phyloP scores from a whole-genome alignment of 164 flowering plant genomes.

The Stephania yunnanensis region DNA sequence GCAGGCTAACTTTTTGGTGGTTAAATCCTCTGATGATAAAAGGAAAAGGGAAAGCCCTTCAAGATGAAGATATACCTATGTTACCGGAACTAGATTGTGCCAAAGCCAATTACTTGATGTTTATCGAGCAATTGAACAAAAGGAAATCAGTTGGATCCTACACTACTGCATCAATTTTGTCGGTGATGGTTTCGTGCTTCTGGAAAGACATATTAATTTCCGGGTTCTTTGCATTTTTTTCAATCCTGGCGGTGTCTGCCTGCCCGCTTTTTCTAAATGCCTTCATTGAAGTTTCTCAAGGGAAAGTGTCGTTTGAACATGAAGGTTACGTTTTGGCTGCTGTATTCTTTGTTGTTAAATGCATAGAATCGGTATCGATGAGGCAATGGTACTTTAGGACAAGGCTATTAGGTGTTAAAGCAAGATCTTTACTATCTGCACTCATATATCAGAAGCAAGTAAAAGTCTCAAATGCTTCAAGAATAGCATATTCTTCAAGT shows the following conservation, averaged over 20 bases:
- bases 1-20: constrained; percentile 62
- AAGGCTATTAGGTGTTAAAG: constrained; percentile 49
- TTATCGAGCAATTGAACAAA: constrained; percentile 28
- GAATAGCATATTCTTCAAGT: constrained; percentile 30
- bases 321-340: constrained; percentile 47
- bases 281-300: constrained; percentile 61
- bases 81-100: constrained; percentile 42
- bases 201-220: constrained; percentile 41
- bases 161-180: constrained; percentile 26
- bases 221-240: constrained; percentile 54
- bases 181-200: constrained; percentile 33
- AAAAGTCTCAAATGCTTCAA: constrained; percentile 45
- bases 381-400: constrained; percentile 59
- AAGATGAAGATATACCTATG: constrained; percentile 42
- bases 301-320: constrained; percentile 33
- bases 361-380: constrained; percentile 51
- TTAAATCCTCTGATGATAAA: constrained; percentile 49
- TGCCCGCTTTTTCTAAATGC: constrained; percentile 61
- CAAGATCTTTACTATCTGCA: constrained; percentile 51
- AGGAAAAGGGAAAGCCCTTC: constrained; percentile 41
- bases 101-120: constrained; percentile 34
- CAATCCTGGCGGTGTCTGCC: constrained; percentile 34
- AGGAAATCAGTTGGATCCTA: constrained; percentile 17
- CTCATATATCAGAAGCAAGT: constrained; percentile 61
- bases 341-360: constrained; percentile 39